These are phyloP conservation scores for Sphagnurus paluster DNA, from an alignment of 1,284 basidiomycete genomes.

Conservation along the genomic window DNA sequence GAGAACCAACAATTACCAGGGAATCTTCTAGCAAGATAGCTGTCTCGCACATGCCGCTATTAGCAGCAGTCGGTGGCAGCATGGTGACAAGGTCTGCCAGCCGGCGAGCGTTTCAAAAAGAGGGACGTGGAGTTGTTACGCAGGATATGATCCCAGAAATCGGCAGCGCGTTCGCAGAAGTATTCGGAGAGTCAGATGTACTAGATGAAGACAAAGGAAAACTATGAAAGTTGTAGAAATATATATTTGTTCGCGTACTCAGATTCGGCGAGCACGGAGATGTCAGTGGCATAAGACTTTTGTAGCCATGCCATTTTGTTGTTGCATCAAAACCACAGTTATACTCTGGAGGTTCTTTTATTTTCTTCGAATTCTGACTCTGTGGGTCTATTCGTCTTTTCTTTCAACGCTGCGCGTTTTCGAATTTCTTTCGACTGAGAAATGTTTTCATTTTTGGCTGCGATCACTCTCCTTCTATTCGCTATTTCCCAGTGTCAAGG, in stretches of 20 bases:
- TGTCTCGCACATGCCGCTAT: conserved; percentile 68
- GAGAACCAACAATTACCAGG: conserved; percentile 26
- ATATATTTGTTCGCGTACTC: not conserved
- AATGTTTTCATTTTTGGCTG: not conserved
- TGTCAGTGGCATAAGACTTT: no score
- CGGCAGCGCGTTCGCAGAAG: conserved; percentile 70
- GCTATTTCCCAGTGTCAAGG: not conserved
- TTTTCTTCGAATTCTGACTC: no score
- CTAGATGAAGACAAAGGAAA: conserved; percentile 40
- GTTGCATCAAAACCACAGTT: no score
- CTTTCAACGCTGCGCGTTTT: conserved; percentile 4
- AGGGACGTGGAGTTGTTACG: conserved; percentile 85
- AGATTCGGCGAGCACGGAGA: no score
- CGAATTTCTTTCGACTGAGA: not conserved
- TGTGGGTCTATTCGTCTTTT: not conserved
- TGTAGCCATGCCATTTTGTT: no score
- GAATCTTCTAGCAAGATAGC: conserved; percentile 46
- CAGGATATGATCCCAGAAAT: conserved; percentile 86
- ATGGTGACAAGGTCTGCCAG: conserved; percentile 87
- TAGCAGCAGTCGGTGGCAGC: conserved; percentile 88
- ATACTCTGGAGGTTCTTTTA: no score
- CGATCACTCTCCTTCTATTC: not conserved
- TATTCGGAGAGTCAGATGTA: conserved; percentile 62
- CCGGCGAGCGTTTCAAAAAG: conserved; percentile 69
- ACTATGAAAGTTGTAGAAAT: conserved; percentile 24